Evolutionary conservation across 352 stramenopile genomes (phyloP), one percentile per base, ranked within the genome.

Genomic region (Sclerospora graminicola): DNA sequence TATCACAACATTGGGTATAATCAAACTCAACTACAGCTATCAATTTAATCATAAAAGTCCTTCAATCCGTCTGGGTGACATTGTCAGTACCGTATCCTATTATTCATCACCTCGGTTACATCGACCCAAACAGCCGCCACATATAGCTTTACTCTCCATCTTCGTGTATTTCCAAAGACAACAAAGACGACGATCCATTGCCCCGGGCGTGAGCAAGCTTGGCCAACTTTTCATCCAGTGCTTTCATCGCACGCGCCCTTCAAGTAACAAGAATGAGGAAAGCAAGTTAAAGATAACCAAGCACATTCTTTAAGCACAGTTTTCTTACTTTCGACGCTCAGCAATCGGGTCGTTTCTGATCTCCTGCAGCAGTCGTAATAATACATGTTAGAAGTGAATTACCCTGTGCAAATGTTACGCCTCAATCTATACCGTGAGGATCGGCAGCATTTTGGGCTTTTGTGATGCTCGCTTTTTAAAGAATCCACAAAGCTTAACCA

Each of bases 171-270:
- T 66, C 46, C 21, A 65, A 41, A 51, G 63, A 51, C 16, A 73
- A 39, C 6, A 66, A 26, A 7, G 58, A 58, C 11, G 51, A 62
- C n/a, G 46, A 43, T 13, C 57, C 47, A 15, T 38, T 48, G 30
- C 61, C 58, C 1, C 50, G 50, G 11, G 58, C 61, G 15, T 73
- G 52, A 8, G 81, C 81, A 19, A 93, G 56, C 42, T 93, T 93
- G 24, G 81, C 81, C 19, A 93, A 55, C 28, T 93, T 93, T 45
- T 89, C 81, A 36, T 93, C 81, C n/a, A 93, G 58, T 18, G 81
- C 81, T 38, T 87, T 89, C 78, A 93, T 90, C 8, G 81, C 81
- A 53, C 81, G 64, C 27, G 78, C 81, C 61, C 81, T 93, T 39
- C 2, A 28, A 52, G 45, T 16, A 4, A n/a, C 31, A 13, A 4